Percentiles rank a stretch among this genome's conserved stretches.
Evolutionary conservation across 2,329 filamentous ascomycete genomes (phyloP).

Genomic region (Nemania serpens): DNA sequence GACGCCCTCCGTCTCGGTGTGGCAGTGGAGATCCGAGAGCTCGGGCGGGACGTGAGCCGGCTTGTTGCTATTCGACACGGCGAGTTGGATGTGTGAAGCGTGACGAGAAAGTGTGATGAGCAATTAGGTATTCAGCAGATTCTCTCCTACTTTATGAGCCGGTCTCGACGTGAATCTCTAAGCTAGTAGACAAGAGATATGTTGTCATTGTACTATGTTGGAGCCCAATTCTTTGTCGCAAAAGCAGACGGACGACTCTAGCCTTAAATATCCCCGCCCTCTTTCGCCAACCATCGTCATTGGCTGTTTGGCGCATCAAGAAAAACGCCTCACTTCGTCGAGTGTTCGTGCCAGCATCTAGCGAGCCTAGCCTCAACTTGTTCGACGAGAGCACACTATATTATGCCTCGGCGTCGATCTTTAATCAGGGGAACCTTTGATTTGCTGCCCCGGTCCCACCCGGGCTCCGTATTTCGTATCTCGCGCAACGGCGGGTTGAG

Average conservation of each 20-base stretch:
- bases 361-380: too few species aligned
- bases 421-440: too few species aligned
- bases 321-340: background rate
- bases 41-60: constrained; percentile 46
- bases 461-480: too few species aligned
- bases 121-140: background rate
- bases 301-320: background rate
- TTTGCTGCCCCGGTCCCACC: too few species aligned
- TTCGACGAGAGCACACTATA: too few species aligned
- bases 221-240: background rate
- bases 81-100: background rate
- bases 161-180: too few species aligned
- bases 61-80: constrained; percentile 16
- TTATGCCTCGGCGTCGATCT: too few species aligned
- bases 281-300: background rate
- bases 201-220: background rate
- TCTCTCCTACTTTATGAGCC: too few species aligned
- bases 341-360: background rate
- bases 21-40: constrained; percentile 59
- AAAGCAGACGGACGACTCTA: background rate
- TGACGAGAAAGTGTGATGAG: background rate
- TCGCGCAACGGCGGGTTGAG: too few species aligned
- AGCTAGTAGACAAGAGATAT: too few species aligned
- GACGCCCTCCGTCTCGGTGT: constrained; percentile 64
- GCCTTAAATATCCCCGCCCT: constrained; percentile 8